phyloP scores from a whole-genome alignment of 2,329 filamentous ascomycete species.

The Diaporthe longicolla region DNA sequence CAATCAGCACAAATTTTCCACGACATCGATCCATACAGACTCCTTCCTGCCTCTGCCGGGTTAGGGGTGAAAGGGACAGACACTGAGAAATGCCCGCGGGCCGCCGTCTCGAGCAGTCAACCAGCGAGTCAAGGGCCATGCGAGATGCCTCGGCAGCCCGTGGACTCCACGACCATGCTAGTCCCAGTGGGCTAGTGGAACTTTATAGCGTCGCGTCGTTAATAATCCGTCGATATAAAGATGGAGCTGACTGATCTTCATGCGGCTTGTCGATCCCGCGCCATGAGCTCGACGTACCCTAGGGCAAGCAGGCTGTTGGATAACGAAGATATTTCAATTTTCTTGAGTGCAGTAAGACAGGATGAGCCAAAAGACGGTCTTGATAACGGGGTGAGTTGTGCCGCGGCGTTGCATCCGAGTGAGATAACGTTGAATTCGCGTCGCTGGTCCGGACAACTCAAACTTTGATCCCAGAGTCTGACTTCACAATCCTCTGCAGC shows the following conservation, averaged over 20 bases:
- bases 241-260: background rate
- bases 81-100: background rate
- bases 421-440: too few species aligned
- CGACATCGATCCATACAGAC: too few species aligned
- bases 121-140: background rate
- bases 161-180: background rate
- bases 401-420: background rate
- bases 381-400: conserved; percentile 20
- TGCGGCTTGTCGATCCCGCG: background rate
- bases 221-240: background rate
- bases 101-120: background rate
- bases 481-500: conserved; percentile 50
- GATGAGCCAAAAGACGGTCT: conserved; percentile 20
- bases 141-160: conserved; percentile 3
- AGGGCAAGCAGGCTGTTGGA: background rate
- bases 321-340: too few species aligned
- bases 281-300: background rate
- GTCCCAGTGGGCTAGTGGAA: background rate
- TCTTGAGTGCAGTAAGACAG: background rate
- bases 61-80: background rate
- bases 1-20: background rate
- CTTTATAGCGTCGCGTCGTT: background rate
- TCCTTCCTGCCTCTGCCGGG: background rate
- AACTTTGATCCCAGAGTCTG: background rate
- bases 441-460: background rate